Conservation (phyloP, 2,329 filamentous ascomycete species). For the Colletotrichum magnum region DNA sequence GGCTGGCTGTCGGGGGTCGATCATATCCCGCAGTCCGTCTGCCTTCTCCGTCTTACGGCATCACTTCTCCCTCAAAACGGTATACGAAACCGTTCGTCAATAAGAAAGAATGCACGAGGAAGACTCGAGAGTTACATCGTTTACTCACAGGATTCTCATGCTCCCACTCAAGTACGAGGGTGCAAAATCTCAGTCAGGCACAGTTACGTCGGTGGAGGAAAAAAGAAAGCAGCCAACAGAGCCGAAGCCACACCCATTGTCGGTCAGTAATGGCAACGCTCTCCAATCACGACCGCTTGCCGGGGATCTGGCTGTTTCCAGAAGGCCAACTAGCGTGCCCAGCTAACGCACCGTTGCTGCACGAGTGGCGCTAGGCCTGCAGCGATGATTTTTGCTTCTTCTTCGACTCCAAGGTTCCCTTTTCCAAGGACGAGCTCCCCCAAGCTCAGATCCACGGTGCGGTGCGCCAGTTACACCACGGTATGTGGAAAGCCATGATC, state of each 20-base stretch:
- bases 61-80: not conserved
- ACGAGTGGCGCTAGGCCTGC: slow-evolving; percentile 26
- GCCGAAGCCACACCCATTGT: slow-evolving; percentile 8
- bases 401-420: slow-evolving; percentile 9
- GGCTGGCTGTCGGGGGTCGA: not conserved
- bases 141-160: not conserved
- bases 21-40: slow-evolving; percentile 7
- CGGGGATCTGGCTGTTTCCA: slow-evolving; percentile 26
- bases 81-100: not conserved
- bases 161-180: not conserved
- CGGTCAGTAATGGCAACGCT: not conserved
- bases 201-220: not conserved
- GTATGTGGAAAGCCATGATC: not conserved
- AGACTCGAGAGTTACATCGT: not conserved
- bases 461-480: slow-evolving; percentile 5
- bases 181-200: not conserved
- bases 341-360: slow-evolving; percentile 30
- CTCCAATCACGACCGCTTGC: slow-evolving; percentile 14
- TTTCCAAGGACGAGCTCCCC: not conserved
- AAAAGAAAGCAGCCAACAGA: slow-evolving; percentile 5
- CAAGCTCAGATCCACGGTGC: not conserved
- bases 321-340: slow-evolving; percentile 26
- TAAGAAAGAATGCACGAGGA: not conserved
- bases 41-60: not conserved
- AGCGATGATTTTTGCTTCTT: slow-evolving; percentile 13